Percentiles rank a stretch among this genome's conserved stretches.
phyloP scores from a whole-genome alignment of 2,329 filamentous ascomycete species.

The Venturia effusa region DNA sequence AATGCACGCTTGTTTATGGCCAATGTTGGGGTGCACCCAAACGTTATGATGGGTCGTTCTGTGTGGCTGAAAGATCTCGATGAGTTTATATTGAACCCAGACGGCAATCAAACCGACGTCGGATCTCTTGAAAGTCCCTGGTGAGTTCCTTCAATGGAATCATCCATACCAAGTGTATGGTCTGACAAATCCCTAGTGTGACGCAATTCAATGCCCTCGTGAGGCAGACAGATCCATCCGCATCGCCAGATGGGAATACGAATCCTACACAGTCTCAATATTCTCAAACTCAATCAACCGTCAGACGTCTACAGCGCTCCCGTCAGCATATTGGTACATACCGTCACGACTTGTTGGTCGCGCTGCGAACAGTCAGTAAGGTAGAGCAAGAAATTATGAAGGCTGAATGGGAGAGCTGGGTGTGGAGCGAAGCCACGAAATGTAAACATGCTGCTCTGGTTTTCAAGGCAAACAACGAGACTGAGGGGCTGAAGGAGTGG shows the following conservation, averaged over 20 bases:
- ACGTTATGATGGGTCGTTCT: slow-evolving; percentile 64
- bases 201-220: slow-evolving; percentile 7
- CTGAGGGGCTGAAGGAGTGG: slow-evolving; percentile 35
- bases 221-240: slow-evolving; percentile 8
- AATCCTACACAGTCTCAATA: not conserved
- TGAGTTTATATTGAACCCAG: slow-evolving; percentile 31
- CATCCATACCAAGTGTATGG: not conserved
- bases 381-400: slow-evolving; percentile 78
- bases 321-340: slow-evolving; percentile 74
- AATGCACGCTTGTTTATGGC: slow-evolving; percentile 72
- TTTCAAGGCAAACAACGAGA: slow-evolving; percentile 28
- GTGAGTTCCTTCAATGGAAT: not conserved
- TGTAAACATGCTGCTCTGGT: slow-evolving; percentile 35
- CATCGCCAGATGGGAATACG: not conserved
- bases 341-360: slow-evolving; percentile 81
- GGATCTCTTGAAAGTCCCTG: slow-evolving; percentile 1
- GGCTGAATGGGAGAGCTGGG: slow-evolving; percentile 90
- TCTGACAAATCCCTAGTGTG: not conserved
- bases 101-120: slow-evolving; percentile 18
- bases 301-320: slow-evolving; percentile 52
- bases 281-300: not conserved
- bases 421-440: slow-evolving; percentile 52
- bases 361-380: slow-evolving; percentile 78
- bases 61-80: slow-evolving; percentile 77
- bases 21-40: slow-evolving; percentile 52